Percentiles rank a stretch among this genome's conserved stretches.
Evolutionary conservation across 2,329 filamentous ascomycete species (phyloP).

Genomic region (Nothopassalora personata): DNA sequence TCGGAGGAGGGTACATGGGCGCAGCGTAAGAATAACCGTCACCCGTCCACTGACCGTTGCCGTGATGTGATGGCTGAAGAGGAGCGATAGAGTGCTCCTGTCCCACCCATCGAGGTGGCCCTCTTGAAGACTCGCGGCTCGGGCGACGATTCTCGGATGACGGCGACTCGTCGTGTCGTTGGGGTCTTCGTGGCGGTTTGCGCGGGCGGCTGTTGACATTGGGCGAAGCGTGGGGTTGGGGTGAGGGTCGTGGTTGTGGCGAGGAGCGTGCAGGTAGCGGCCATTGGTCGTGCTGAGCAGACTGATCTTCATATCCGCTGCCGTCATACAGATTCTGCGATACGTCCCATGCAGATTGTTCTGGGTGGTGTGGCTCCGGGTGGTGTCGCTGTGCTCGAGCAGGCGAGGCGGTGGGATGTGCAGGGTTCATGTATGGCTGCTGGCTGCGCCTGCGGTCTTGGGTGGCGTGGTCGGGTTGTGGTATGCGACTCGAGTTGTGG

Average conservation of each 20-base stretch:
- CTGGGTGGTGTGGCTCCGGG: conserved; percentile 10
- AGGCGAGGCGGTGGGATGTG: conserved; percentile 7
- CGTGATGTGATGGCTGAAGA: conserved; percentile 22
- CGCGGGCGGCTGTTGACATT: conserved; percentile 12
- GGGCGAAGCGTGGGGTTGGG: neutral
- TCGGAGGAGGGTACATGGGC: conserved; percentile 16
- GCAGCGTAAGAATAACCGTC: conserved; percentile 26
- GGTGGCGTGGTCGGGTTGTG: conserved; percentile 5
- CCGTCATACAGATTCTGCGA: conserved; percentile 25
- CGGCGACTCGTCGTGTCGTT: conserved; percentile 23
- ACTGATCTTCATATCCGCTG: conserved; percentile 20
- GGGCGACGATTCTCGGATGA: conserved; percentile 12
- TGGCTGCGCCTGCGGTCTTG: conserved; percentile 16
- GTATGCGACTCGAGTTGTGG: conserved; percentile 14
- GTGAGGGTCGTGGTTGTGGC: neutral
- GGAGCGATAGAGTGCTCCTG: conserved; percentile 17
- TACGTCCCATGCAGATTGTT: conserved; percentile 11
- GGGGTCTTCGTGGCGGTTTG: conserved; percentile 25
- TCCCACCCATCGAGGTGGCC: conserved; percentile 12
- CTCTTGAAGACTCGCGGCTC: conserved; percentile 15
- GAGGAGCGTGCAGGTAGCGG: conserved; percentile 18
- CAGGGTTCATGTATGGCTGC: conserved; percentile 18
- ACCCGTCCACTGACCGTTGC: conserved; percentile 28
- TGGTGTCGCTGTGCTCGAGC: conserved; percentile 10
- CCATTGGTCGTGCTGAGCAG: conserved; percentile 22